These are phyloP conservation scores for Pichia sp. DNA, from an alignment of 1,139 yeast species.

Conservation along the genomic window DNA sequence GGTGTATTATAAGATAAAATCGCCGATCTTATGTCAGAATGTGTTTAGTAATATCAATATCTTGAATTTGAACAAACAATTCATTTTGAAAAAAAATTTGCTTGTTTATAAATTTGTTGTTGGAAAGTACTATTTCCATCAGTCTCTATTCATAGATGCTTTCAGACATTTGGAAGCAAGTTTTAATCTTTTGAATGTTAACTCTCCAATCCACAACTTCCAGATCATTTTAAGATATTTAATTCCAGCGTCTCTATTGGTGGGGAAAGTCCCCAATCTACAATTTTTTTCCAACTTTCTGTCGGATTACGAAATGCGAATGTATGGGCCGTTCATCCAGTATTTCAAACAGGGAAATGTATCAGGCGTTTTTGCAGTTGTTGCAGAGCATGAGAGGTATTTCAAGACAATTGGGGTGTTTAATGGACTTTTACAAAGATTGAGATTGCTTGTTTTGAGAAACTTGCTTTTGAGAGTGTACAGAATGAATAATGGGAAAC, in stretches of 20 bases:
- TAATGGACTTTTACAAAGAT: constrained; percentile 32
- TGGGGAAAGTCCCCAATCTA: constrained; percentile 39
- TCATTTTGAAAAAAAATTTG: constrained; percentile 46
- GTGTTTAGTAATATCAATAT: constrained; percentile 69
- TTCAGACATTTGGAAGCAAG: constrained; percentile 60
- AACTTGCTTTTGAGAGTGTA: constrained; percentile 33
- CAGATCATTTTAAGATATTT: constrained; percentile 40
- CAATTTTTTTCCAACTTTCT: not conserved
- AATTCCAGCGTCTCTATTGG: constrained; percentile 47
- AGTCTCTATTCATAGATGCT: constrained; percentile 48
- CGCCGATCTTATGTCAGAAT: constrained; percentile 64
- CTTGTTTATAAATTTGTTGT: constrained; percentile 61
- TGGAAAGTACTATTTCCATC: constrained; percentile 57
- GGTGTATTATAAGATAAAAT: constrained; percentile 52
- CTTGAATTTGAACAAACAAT: constrained; percentile 35
- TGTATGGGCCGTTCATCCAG: constrained; percentile 24
- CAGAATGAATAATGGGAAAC: constrained; percentile 5
- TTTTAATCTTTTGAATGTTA: constrained; percentile 30
- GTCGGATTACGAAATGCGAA: not conserved
- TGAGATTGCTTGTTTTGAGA: constrained; percentile 37
- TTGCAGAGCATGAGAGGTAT: constrained; percentile 29
- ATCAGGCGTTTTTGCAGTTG: constrained; percentile 25
- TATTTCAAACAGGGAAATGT: constrained; percentile 36
- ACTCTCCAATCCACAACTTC: constrained; percentile 28
- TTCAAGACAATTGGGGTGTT: constrained; percentile 33